These are phyloP conservation scores for Backusella macrospora DNA, from an alignment of 192 early-diverging fungal genomes.

Conservation along the genomic window DNA sequence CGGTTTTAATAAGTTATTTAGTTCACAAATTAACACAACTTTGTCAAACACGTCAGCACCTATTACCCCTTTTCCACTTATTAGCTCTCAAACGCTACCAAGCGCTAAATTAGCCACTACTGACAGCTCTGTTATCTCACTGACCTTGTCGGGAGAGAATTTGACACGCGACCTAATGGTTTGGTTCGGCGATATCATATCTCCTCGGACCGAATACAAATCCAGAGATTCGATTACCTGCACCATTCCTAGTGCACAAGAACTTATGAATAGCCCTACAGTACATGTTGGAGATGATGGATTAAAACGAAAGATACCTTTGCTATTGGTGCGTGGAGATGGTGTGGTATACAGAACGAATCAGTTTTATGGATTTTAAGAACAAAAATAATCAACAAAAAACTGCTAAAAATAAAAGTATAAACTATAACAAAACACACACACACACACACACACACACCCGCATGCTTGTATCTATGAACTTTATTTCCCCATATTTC, in stretches of 20 bases:
- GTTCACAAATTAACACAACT: background rate
- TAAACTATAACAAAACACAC: background rate
- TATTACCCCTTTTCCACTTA: slow-evolving; percentile 38
- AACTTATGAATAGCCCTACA: slow-evolving; percentile 23
- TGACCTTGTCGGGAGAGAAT: slow-evolving; percentile 67
- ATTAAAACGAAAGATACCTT: slow-evolving; percentile 22
- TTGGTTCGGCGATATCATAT: slow-evolving; percentile 65
- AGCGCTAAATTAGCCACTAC: slow-evolving; percentile 27
- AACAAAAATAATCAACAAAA: background rate
- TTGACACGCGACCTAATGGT: slow-evolving; percentile 69
- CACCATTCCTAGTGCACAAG: slow-evolving; percentile 39
- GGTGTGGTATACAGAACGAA: slow-evolving; percentile 44
- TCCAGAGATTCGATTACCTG: slow-evolving; percentile 48
- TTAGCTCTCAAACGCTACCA: background rate
- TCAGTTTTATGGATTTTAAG: slow-evolving; percentile 32
- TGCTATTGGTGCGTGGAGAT: slow-evolving; percentile 43
- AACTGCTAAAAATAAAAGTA: background rate
- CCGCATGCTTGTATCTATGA: background rate
- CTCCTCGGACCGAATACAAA: slow-evolving; percentile 51
- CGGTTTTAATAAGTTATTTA: background rate
- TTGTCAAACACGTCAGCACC: background rate
- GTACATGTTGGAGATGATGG: slow-evolving; percentile 14
- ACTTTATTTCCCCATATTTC: slow-evolving; percentile 9
- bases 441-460: background rate
- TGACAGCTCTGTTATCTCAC: slow-evolving; percentile 21